Conservation (phyloP, 2,329 filamentous ascomycete species). For the Aspergillus quadrilineatus region DNA sequence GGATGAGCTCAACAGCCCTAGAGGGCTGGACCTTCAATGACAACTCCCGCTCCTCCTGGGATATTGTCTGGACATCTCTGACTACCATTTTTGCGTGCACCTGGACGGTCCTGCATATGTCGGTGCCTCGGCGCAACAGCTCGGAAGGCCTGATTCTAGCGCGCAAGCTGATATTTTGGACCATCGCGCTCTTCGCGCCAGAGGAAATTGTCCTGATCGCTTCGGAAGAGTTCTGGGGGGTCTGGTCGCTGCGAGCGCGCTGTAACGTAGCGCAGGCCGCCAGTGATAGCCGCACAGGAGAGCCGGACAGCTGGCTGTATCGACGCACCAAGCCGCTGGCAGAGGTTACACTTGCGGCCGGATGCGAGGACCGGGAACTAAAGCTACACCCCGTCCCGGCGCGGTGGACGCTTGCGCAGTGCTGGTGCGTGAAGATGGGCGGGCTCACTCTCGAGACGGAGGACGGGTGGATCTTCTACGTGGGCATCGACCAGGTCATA, state of each 20-base stretch:
- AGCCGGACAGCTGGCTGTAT: not conserved
- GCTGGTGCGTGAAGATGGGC: not conserved
- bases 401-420: not conserved
- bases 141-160: not conserved
- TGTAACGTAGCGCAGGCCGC: not conserved
- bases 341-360: too few species aligned
- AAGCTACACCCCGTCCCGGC: not conserved
- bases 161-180: not conserved
- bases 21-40: slow-evolving; percentile 4
- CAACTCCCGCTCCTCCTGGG: not conserved
- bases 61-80: slow-evolving; percentile 3
- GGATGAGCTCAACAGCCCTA: not conserved
- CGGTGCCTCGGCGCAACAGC: not conserved
- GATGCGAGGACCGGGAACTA: not conserved
- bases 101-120: not conserved
- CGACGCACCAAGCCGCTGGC: not conserved
- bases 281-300: not conserved
- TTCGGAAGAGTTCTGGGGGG: not conserved
- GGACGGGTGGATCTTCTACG: slow-evolving; percentile 1
- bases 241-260: not conserved
- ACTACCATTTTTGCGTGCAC: slow-evolving; percentile 2
- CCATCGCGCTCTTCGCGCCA: not conserved
- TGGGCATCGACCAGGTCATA: not conserved
- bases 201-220: not conserved
- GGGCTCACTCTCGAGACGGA: not conserved